A percentile compares a stretch with the other conserved stretches of the same genome.
phyloP scores from a whole-genome alignment of 1,139 yeast species.

The Geotrichum reessii region DNA sequence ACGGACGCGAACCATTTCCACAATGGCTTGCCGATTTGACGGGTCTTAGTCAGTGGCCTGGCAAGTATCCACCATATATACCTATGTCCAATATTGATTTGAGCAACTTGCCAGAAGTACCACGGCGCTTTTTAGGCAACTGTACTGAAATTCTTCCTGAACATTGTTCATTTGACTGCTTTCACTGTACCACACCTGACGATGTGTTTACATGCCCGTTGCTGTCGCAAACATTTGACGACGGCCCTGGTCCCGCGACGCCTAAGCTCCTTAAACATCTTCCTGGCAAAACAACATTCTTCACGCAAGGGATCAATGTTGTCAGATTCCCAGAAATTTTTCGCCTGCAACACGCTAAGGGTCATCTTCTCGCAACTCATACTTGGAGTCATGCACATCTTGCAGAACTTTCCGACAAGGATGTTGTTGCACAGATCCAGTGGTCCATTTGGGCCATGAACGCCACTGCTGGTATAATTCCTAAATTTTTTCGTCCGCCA shows the following conservation, averaged over 20 bases:
- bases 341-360: slow-evolving; percentile 47
- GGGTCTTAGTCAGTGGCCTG: slow-evolving; percentile 77
- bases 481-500: slow-evolving; percentile 94
- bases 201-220: slow-evolving; percentile 69
- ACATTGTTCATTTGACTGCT: slow-evolving; percentile 82
- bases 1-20: slow-evolving; percentile 46
- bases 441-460: slow-evolving; percentile 99
- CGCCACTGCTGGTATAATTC: slow-evolving; percentile 84
- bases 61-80: slow-evolving; percentile 76
- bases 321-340: slow-evolving; percentile 73
- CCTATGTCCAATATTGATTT: slow-evolving; percentile 69
- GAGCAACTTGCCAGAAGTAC: slow-evolving; percentile 43
- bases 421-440: slow-evolving; percentile 79
- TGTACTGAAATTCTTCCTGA: slow-evolving; percentile 48
- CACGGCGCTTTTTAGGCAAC: slow-evolving; percentile 52
- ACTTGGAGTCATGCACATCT: slow-evolving; percentile 90
- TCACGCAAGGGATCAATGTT: slow-evolving; percentile 77
- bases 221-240: slow-evolving; percentile 85
- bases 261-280: slow-evolving; percentile 50
- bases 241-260: slow-evolving; percentile 82
- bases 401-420: slow-evolving; percentile 70
- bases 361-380: slow-evolving; percentile 82
- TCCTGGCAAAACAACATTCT: slow-evolving; percentile 61
- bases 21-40: slow-evolving; percentile 72
- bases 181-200: slow-evolving; percentile 68